phyloP scores from a whole-genome alignment of 2,329 filamentous ascomycete genomes.

The Colletotrichum incanum region DNA sequence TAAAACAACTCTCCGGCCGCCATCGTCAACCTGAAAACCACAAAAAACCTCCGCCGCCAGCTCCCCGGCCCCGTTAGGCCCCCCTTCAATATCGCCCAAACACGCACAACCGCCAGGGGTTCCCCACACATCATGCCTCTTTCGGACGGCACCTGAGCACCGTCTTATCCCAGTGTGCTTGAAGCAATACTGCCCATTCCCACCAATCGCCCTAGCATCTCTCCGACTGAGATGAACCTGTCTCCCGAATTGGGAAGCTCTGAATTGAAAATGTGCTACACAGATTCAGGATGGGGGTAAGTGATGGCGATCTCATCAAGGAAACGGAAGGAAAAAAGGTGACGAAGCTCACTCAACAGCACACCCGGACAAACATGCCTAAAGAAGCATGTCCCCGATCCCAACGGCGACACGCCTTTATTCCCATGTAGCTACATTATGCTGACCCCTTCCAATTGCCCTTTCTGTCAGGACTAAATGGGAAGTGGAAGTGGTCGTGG shows the following conservation, averaged over 20 bases:
- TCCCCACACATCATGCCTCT: conserved; percentile 29
- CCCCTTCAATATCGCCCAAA: conserved; percentile 40
- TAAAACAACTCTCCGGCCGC: conserved; percentile 8
- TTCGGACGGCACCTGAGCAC: conserved; percentile 9
- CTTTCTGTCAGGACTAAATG: not conserved
- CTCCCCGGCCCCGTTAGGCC: conserved; percentile 9
- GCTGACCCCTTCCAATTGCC: not conserved
- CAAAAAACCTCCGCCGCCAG: conserved; percentile 11
- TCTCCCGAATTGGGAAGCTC: not conserved
- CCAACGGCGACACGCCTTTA: not conserved
- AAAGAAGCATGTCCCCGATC: not conserved
- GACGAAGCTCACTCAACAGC: not conserved
- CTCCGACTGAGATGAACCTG: not conserved
- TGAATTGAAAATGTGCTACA: no score
- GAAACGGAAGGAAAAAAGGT: not conserved
- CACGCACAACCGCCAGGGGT: conserved; percentile 25
- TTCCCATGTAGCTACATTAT: not conserved
- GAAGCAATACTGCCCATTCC: conserved; percentile 22
- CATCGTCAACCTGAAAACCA: conserved; percentile 26
- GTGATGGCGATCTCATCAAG: not conserved
- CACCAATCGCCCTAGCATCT: conserved; percentile 30
- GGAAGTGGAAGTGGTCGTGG: not conserved
- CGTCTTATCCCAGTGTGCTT: not conserved
- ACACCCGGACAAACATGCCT: not conserved
- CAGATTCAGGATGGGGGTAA: not conserved